phyloP scores from a whole-genome alignment of 1,284 basidiomycete species.

The Inonotus hispidus region DNA sequence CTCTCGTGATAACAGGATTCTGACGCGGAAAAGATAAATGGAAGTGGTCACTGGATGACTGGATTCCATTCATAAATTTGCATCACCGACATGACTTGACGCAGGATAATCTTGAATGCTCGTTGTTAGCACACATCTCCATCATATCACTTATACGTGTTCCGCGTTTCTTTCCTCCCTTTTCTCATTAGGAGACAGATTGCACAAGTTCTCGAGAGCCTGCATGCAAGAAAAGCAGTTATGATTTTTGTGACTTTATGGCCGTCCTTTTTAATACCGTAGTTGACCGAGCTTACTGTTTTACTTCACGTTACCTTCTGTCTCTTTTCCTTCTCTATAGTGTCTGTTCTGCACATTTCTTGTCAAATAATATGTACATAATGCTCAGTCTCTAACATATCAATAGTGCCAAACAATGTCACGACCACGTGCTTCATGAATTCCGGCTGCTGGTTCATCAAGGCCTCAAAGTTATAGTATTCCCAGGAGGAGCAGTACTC shows the following conservation, averaged over 20 bases:
- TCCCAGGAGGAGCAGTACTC: neutral
- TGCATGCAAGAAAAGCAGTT: slow-evolving; percentile 13
- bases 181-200: neutral
- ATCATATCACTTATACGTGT: neutral
- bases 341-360: neutral
- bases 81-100: neutral
- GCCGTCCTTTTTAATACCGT: neutral
- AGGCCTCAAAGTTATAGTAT: neutral
- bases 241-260: slow-evolving; percentile 5
- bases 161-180: neutral
- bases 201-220: neutral
- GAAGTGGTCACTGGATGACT: slow-evolving; percentile 8
- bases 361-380: slow-evolving; percentile 1
- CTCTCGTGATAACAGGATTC: neutral
- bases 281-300: neutral
- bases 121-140: slow-evolving; percentile 1
- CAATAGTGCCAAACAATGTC: neutral
- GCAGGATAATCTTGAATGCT: slow-evolving; percentile 17
- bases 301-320: neutral
- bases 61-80: neutral
- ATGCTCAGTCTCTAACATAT: neutral
- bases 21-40: neutral
- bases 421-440: neutral
- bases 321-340: neutral
- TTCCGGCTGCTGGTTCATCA: neutral